phyloP scores from a whole-genome alignment of 1,139 yeast genomes.

The Kazachstania sp. region DNA sequence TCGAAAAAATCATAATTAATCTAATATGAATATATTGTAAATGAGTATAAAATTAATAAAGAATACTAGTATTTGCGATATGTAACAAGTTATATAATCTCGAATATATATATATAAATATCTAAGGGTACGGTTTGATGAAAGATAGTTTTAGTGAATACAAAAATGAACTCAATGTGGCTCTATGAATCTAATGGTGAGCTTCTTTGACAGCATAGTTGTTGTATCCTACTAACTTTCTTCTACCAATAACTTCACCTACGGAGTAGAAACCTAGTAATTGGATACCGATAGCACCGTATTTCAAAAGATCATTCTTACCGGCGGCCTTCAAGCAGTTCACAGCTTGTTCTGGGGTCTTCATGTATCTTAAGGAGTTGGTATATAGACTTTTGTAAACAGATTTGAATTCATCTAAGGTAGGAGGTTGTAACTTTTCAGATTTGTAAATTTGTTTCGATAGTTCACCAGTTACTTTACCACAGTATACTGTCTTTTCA shows the following conservation, averaged over 20 bases:
- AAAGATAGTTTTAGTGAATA: too few relatives aligned
- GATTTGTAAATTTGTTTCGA: constrained; percentile 84
- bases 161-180: too few relatives aligned
- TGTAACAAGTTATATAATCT: constrained; percentile 4
- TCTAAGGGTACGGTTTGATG: too few relatives aligned
- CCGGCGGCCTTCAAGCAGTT: constrained; percentile 31
- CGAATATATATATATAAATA: constrained; percentile 2
- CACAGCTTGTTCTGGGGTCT: constrained; percentile 38
- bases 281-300: constrained; percentile 73
- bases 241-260: constrained; percentile 96
- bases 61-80: constrained; percentile 1
- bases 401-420: constrained; percentile 65
- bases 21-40: neutral
- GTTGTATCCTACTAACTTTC: constrained; percentile 74
- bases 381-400: constrained; percentile 53
- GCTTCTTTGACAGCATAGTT: constrained; percentile 1
- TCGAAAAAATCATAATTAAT: neutral
- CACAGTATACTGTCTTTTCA: constrained; percentile 67
- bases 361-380: constrained; percentile 34
- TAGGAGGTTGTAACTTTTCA: constrained; percentile 92
- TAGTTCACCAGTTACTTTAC: constrained; percentile 80
- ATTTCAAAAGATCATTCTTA: constrained; percentile 55
- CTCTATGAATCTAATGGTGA: neutral
- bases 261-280: constrained; percentile 84
- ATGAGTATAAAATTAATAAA: neutral